Percentiles rank a stretch among this genome's conserved stretches.
These are phyloP conservation scores for Crithidia mellificae DNA, from an alignment of 208 protist species.

Conservation along the genomic window DNA sequence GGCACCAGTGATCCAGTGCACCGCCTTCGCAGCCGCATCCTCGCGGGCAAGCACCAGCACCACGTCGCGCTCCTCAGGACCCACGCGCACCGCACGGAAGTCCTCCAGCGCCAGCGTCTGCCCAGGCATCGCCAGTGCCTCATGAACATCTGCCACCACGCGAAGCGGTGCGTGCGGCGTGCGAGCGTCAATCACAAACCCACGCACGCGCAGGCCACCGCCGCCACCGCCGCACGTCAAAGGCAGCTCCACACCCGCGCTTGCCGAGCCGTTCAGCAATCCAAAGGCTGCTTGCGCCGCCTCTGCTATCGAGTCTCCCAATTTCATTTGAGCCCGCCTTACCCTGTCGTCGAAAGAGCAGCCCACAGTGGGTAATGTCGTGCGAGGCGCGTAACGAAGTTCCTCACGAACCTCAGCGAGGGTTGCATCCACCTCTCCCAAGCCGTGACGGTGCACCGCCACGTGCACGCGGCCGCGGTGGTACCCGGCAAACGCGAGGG, in stretches of 20 bases:
- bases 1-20: conserved; percentile 51
- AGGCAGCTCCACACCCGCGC: conserved; percentile 18
- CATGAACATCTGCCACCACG: background rate
- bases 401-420: conserved; percentile 20
- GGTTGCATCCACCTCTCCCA: conserved; percentile 23
- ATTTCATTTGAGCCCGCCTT: background rate
- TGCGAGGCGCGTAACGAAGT: conserved; percentile 25
- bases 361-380: conserved; percentile 29
- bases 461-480: conserved; percentile 35
- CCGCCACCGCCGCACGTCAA: conserved; percentile 20
- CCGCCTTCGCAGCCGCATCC: conserved; percentile 35
- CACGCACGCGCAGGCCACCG: conserved; percentile 32
- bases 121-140: conserved; percentile 42
- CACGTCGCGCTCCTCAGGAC: conserved; percentile 20
- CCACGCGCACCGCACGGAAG: conserved; percentile 40
- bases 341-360: conserved; percentile 31
- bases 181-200: conserved; percentile 38
- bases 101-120: conserved; percentile 68
- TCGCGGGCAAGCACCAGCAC: conserved; percentile 37
- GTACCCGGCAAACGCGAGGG: conserved; percentile 43
- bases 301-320: conserved; percentile 3
- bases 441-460: background rate
- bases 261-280: background rate
- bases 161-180: conserved; percentile 16
- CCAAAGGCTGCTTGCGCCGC: background rate